A percentile compares a stretch with the other conserved stretches of the same genome.
phyloP scores from a whole-genome alignment of 2,329 filamentous ascomycete species.

The Cladorrhinum sp. region DNA sequence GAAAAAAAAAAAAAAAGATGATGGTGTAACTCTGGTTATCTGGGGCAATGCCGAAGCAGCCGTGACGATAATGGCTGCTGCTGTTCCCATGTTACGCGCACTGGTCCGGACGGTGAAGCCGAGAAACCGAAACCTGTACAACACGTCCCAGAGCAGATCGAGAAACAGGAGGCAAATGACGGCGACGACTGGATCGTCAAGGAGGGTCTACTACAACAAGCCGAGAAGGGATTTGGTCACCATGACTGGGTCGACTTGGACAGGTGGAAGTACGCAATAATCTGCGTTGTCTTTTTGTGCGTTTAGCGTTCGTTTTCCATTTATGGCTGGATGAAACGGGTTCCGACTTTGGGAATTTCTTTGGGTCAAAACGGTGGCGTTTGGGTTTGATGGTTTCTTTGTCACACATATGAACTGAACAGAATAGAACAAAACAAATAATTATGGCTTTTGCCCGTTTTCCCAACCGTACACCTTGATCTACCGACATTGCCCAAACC shows the following conservation, averaged over 20 bases:
- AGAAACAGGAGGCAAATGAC: constrained; percentile 8
- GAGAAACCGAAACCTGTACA: constrained; percentile 1
- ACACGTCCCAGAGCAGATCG: constrained; percentile 6
- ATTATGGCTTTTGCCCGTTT: background rate
- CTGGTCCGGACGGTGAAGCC: constrained; percentile 15
- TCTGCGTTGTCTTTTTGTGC: background rate
- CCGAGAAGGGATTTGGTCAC: constrained; percentile 24
- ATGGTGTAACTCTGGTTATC: constrained; percentile 24
- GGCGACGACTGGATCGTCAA: constrained; percentile 13
- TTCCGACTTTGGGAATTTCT: background rate
- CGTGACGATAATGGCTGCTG: constrained; percentile 27
- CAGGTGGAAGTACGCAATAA: constrained; percentile 1
- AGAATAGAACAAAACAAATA: background rate
- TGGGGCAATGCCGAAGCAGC: constrained; percentile 26
- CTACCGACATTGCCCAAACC: background rate
- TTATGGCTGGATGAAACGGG: background rate
- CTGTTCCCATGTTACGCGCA: constrained; percentile 26
- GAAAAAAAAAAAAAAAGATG: constrained; percentile 15
- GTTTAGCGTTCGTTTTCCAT: background rate
- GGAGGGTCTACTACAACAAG: constrained; percentile 22
- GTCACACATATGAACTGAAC: background rate
- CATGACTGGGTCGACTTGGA: constrained; percentile 25
- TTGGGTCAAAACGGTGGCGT: background rate
- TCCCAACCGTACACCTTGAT: background rate
- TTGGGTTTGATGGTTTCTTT: background rate